Base-by-base conservation (phyloP, 1,139 yeast genomes). In the Debaryomycetaceae sp. region DNA sequence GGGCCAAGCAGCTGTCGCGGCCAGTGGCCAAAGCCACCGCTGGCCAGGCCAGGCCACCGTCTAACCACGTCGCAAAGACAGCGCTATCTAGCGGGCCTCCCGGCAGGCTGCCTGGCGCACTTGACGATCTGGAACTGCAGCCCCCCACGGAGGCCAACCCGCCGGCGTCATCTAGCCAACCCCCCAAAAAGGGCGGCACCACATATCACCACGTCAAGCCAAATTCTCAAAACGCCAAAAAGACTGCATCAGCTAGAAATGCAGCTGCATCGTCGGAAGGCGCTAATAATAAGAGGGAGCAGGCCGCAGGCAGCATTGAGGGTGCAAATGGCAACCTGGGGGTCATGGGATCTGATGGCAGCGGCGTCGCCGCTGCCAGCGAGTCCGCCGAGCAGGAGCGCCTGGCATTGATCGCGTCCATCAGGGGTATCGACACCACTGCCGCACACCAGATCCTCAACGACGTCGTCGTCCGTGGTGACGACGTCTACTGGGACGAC, bases 401-500 rank as follows among this genome's bases (percentile, higher is more conserved):
- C 33, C 80, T 80, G 17, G 56, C 57, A 34, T 53, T 74, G n/a
- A 69, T 73, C 34, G 47, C 55, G 9, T 64, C 68, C 11, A 63
- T 74, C 27, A 56, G 68, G 42, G 80, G 80, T 2, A 67, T 74
- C 7, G 80, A 75, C 52, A 65, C 60, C 46, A 49, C 59, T 45
- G 59, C 79, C 46, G 70, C 74, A 42, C 59, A 66, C 45, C 97
- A 89, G 60, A 93, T 93, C 43, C 73, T 93, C 50, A 87, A 87
- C 54, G 98, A 93, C 60, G 89, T 93, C 53, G 95, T 91, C 6
- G 90, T 90, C 6, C 88, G 86, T 49, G 98, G 98, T 6, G 98
- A 93, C 63, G 95, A 90, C 56, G 98, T 93, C 1, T 88, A 82
- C 58, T 93, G 99, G 99, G 95, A 86, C 39, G 99, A 93, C 61